Conservation (phyloP, 2,329 filamentous ascomycete genomes). For the Apiospora koreana region DNA sequence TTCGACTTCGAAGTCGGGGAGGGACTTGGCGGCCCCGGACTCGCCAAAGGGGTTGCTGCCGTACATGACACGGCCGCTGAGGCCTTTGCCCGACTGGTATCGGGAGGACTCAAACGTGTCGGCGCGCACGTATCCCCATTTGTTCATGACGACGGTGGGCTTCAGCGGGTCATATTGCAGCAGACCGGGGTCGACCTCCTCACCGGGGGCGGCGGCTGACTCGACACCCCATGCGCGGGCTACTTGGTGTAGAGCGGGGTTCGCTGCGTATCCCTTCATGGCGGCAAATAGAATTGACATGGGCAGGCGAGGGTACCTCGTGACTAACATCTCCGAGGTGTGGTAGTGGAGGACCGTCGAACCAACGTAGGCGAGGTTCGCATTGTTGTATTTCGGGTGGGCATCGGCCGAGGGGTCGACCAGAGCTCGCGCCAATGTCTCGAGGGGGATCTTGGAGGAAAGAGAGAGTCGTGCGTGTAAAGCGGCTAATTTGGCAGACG, state of each 20-base stretch:
- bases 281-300: constrained; percentile 85
- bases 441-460: constrained; percentile 76
- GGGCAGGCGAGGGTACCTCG: constrained; percentile 87
- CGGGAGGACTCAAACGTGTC: constrained; percentile 48
- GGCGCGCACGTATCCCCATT: constrained; percentile 53
- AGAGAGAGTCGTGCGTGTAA: constrained; percentile 88
- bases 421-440: constrained; percentile 83
- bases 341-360: constrained; percentile 85
- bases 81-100: constrained; percentile 64
- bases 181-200: constrained; percentile 88
- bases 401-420: constrained; percentile 83
- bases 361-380: constrained; percentile 78
- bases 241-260: constrained; percentile 71
- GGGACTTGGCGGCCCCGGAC: constrained; percentile 29
- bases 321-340: constrained; percentile 83
- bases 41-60: constrained; percentile 82
- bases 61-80: constrained; percentile 76
- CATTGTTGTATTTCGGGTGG: constrained; percentile 84
- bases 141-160: constrained; percentile 46
- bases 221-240: constrained; percentile 91
- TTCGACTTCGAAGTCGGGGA: constrained; percentile 24
- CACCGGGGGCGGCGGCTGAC: constrained; percentile 79
- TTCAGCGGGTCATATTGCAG: constrained; percentile 71
- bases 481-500: constrained; percentile 87
- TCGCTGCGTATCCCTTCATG: constrained; percentile 81